Evolutionary conservation across 257 asterid species (phyloP), one percentile per base, ranked within the genome.

Genomic region (Salvia hispanica): DNA sequence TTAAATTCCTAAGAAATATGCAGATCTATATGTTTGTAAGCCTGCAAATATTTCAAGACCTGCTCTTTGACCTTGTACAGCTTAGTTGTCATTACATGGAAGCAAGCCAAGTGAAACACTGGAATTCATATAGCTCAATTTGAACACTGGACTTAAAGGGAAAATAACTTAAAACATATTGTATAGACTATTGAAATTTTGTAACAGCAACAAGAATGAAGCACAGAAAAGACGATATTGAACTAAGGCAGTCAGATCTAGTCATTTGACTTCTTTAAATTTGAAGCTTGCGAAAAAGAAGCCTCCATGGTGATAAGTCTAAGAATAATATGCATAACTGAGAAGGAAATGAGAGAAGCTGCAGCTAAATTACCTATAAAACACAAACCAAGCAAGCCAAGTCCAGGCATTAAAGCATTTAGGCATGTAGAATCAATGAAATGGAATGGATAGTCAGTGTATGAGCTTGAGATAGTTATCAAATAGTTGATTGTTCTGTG

Each of bases 11-110:
- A 50, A 37, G 42, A 5, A 39, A 39, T 39, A 51, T 12, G 8
- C 56, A 51, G 16, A 67, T 42, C 39, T 40, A 42, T 6, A 43
- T 15, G 11, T 56, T 12, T 9, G 7, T 40, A 51, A 14, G 33
- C 56, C 53, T 57, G 21, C 46, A 40, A 71, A 62, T 60, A 45
- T 16, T 34, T 58, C 13, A 9, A 4, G 58, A 50, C 13, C 25
- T 25, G 62, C 45, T 46, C 16, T 69, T 52, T 52, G 33, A 9
- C 46, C 53, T 16, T 52, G 28, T 42, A 14, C 59, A 6, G 16
- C 18, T 28, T 57, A 9, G 4, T 10, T 16, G 40, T 13, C 51
- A 31, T 44, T 31, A 51, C 40, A 45, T 64, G 50, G 21, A 43
- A 55, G 6, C 18, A 4, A 39, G 57, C 56, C 55, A 61, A 13